A percentile compares a stretch with the other conserved stretches of the same genome.
phyloP scores from a whole-genome alignment of 2,329 filamentous ascomycete species.

The Pseudogymnoascus sp. region DNA sequence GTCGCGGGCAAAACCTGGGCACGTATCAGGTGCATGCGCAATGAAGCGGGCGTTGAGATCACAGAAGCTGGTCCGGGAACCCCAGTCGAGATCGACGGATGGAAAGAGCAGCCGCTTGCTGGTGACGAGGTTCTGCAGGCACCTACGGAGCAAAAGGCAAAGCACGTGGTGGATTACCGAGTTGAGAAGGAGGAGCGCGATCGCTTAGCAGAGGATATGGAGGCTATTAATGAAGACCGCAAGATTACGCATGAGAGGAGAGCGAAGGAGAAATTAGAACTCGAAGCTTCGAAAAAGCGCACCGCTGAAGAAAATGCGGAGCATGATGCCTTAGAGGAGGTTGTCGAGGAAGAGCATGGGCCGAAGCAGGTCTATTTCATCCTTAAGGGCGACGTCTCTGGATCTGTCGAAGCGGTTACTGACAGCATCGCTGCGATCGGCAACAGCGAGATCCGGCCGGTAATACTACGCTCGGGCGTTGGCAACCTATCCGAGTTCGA shows the following conservation, averaged over 20 bases:
- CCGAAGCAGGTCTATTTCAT: constrained; percentile 64
- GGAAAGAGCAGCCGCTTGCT: constrained; percentile 77
- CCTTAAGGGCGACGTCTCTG: constrained; percentile 86
- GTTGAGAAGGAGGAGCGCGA: constrained; percentile 61
- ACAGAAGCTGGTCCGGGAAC: constrained; percentile 73
- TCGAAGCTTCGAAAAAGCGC: constrained; percentile 32
- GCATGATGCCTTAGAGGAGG: constrained; percentile 20
- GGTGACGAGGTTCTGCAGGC: constrained; percentile 86
- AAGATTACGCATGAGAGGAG: constrained; percentile 47
- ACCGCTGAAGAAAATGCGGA: constrained; percentile 20
- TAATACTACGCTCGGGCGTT: constrained; percentile 67
- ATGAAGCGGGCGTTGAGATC: constrained; percentile 71
- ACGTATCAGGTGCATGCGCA: constrained; percentile 71
- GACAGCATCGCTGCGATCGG: constrained; percentile 70
- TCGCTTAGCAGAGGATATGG: constrained; percentile 57
- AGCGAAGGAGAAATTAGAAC: constrained; percentile 49
- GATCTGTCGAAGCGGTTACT: constrained; percentile 84
- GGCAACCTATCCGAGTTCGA: constrained; percentile 79
- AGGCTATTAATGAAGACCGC: constrained; percentile 65
- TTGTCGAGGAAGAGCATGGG: constrained; percentile 31
- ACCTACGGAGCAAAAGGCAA: constrained; percentile 66
- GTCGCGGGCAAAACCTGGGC: constrained; percentile 87
- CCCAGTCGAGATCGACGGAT: constrained; percentile 90
- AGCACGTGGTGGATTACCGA: constrained; percentile 68
- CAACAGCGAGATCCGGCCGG: constrained; percentile 72